Evolutionary conservation across 2,329 filamentous ascomycete species (phyloP).

Genomic region (Leptodontidium sp.): DNA sequence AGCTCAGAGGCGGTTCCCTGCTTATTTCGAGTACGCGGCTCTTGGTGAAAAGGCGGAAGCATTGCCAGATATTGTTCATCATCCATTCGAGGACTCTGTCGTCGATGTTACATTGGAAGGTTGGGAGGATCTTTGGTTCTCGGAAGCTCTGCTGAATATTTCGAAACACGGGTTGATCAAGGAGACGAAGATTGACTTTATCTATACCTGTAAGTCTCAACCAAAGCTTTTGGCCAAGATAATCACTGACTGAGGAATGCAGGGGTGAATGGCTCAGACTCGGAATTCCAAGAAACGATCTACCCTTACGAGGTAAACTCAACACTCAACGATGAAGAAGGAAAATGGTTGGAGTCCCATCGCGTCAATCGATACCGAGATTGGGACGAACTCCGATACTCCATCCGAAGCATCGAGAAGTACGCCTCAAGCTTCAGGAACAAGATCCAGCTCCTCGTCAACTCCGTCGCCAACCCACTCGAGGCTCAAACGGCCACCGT

Average conservation of each 20-base stretch:
- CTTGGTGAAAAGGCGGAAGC: constrained; percentile 36
- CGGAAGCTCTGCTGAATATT: constrained; percentile 47
- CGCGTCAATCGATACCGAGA: constrained; percentile 54
- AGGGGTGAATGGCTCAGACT: constrained; percentile 53
- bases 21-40: constrained; percentile 27
- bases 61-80: constrained; percentile 51
- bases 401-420: constrained; percentile 52
- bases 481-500: constrained; percentile 27
- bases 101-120: constrained; percentile 49
- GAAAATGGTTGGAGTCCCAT: constrained; percentile 52
- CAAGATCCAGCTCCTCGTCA: constrained; percentile 54
- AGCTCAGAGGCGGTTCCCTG: constrained; percentile 23
- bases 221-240: neutral
- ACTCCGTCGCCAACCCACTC: constrained; percentile 47
- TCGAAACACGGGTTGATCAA: constrained; percentile 45
- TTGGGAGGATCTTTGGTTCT: constrained; percentile 54
- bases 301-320: constrained; percentile 52
- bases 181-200: constrained; percentile 54
- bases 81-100: constrained; percentile 51
- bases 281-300: constrained; percentile 49
- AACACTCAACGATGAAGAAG: constrained; percentile 51
- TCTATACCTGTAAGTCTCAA: constrained; percentile 49
- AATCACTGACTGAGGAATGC: constrained; percentile 11
- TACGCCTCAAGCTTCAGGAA: constrained; percentile 52
- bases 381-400: constrained; percentile 55